Evolutionary conservation across 2,329 filamentous ascomycete genomes (phyloP), one percentile per base, ranked within the genome.

Genomic region (Madurella mycetomatis): DNA sequence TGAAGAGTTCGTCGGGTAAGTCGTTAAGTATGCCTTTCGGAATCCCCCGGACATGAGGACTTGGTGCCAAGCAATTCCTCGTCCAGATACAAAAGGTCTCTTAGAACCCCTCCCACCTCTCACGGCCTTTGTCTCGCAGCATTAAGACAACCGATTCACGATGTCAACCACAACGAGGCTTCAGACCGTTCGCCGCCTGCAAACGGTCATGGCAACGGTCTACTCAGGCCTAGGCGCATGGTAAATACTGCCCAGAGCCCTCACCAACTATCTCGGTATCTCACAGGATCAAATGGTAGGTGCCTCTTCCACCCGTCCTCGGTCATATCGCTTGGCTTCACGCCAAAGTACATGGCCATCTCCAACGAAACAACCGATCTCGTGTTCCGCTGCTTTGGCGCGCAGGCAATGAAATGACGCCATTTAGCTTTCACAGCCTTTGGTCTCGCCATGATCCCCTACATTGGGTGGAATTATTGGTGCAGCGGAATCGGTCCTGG

Each of bases 321-420:
- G 1, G 59, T 61, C 45, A 53, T 60, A n/a, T 37, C 54, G 2
- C 51, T 62, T 13, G 55, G 55, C 43, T 52, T 62, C 40, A 61
- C 58, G 2, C 58, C 59, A 15, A 39, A 41, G 18, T 62, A 61
- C 50, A 44, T 46, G 9, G 48, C 53, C 53, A 47, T 57, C 18
- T 19, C 53, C 41, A 58, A 56, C 47, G 42, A 18, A 8, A 60
- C 57, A 12, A 62, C 60, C 8, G n/a, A 49, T 12, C 49, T 62
- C 17, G 51, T 59, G 39, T 17, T 46, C 37, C 53, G 60, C 8
- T 62, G 60, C 46, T 62, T 59, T 31, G 60, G 60, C 41, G 58
- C 60, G 25, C 60, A 62, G 46, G 60, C 60, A 12, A 61, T 62
- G 60, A 49, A n/a, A 59, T 62, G 58, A 58, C 56, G n/a, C n/a